Evolutionary conservation across 257 asterid genomes (phyloP), one percentile per base, ranked within the genome.

Genomic region (Petrea volubilis): DNA sequence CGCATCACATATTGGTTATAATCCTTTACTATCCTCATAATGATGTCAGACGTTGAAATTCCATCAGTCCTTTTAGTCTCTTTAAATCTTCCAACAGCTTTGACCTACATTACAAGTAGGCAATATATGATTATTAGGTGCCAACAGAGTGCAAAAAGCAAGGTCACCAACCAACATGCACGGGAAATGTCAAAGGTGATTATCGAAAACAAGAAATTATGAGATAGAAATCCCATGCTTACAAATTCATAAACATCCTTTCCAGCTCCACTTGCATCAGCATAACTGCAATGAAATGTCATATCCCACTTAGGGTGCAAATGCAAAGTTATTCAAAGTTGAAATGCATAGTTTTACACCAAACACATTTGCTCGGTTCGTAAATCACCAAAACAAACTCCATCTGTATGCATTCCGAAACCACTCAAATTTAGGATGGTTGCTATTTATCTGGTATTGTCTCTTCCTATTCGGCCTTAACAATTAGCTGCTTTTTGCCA

Each of bases 11-110:
- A 88, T 69, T 88, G 85, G 75, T 88, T 88, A 69, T 88, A 88
- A 64, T 88, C 96, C 71, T 88, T 88, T n/a, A 88, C 87, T 50
- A 88, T 88, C 82, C 96, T 72, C 93, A 86, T 89, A 68, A 88
- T 88, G 51, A 88, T 81, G 77, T 88, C 96, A 24, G 96, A 88
- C 0, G 96, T 88, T 55, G 96, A 88, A 68, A 88, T 88, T 56
- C 96, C 96, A 15, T 84, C 87, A 38, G 96, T 88, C 77, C 92
- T 76, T 74, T 82, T 58, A 53, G 96, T 88, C 70, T 86, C 96
- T 78, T 88, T 88, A 78, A 88, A 88, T 77, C 82, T 86, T 36
- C 96, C 96, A 55, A 81, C 88, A 43, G 86, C 81, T 81, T 88
- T 88, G 66, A 88, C 96, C 96, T 88, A 64, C 46, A 81, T 56